phyloP scores from a whole-genome alignment of 805 yeast species.

The Naumovozyma dairenensis region DNA sequence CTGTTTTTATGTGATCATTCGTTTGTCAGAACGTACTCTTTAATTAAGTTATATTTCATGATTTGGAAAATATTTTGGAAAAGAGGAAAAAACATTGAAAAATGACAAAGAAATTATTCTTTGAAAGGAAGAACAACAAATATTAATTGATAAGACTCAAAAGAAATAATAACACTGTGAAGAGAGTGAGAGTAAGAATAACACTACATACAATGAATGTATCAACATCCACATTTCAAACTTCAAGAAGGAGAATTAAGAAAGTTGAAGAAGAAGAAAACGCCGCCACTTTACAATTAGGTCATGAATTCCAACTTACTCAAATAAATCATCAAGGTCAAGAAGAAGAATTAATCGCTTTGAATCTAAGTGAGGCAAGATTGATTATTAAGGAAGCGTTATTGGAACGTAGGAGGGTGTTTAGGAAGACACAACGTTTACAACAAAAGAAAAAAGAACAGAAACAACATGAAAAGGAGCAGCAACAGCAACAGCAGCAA shows the following conservation, averaged over 20 bases:
- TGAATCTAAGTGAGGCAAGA: slow-evolving; percentile 84
- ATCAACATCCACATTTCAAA: slow-evolving; percentile 80
- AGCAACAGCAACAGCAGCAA: slow-evolving; percentile 17
- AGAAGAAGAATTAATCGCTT: slow-evolving; percentile 65
- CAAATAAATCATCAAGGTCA: slow-evolving; percentile 78
- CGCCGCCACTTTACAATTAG: slow-evolving; percentile 76
- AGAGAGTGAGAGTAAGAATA: too few species aligned
- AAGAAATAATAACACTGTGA: too few species aligned
- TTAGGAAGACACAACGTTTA: slow-evolving; percentile 30
- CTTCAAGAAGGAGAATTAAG: slow-evolving; percentile 61
- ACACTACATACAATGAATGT: slow-evolving; percentile 71
- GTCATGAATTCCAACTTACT: slow-evolving; percentile 81
- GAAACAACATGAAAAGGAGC: slow-evolving; percentile 21
- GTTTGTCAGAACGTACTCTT: too few species aligned
- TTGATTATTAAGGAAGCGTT: slow-evolving; percentile 84
- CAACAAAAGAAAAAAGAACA: slow-evolving; percentile 5
- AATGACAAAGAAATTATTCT: too few species aligned
- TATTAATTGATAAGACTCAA: too few species aligned
- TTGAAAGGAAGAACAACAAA: too few species aligned
- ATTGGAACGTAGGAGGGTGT: slow-evolving; percentile 55
- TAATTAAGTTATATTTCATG: too few species aligned
- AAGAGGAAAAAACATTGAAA: too few species aligned
- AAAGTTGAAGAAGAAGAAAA: slow-evolving; percentile 84
- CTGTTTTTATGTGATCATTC: too few species aligned
- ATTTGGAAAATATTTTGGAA: too few species aligned